Evolutionary conservation across 345 rosid species (phyloP).

Genomic region (Eucalyptus polyanthemos): DNA sequence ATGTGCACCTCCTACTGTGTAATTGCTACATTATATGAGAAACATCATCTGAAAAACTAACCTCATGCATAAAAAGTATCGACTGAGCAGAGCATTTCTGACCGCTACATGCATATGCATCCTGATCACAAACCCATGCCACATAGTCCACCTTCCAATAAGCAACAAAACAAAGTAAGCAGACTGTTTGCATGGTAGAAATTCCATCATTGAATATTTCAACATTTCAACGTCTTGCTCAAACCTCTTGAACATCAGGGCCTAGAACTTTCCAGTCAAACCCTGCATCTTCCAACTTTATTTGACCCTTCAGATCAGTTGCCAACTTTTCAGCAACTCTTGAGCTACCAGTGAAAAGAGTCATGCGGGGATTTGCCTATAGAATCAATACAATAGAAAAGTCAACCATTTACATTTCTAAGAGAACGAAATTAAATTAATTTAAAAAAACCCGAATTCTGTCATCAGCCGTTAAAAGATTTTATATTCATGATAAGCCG

Average conservation of each 20-base stretch:
- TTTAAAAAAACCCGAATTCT: not conserved
- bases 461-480: not conserved
- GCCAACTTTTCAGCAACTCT: conserved; percentile 95
- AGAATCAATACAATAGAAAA: not conserved
- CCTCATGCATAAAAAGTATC: conserved; percentile 92
- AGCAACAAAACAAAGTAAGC: not conserved
- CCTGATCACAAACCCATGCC: conserved; percentile 98
- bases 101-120: conserved; percentile 98
- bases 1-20: not conserved
- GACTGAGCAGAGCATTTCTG: conserved; percentile 99
- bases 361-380: conserved; percentile 92
- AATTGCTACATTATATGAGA: not conserved
- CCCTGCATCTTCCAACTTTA: conserved; percentile 97
- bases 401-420: not conserved
- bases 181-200: not conserved
- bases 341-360: conserved; percentile 97
- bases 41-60: conserved; percentile 5
- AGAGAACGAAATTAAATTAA: not conserved
- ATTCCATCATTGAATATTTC: not conserved
- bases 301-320: conserved; percentile 72
- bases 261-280: conserved; percentile 99
- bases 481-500: not conserved
- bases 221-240: not conserved
- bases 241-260: conserved; percentile 95
- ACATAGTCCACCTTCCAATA: conserved; percentile 74